A percentile compares a stretch with the other conserved stretches of the same genome.
Conservation (phyloP, 2,329 filamentous ascomycete species). For the Alternaria novae-zelandiae region DNA sequence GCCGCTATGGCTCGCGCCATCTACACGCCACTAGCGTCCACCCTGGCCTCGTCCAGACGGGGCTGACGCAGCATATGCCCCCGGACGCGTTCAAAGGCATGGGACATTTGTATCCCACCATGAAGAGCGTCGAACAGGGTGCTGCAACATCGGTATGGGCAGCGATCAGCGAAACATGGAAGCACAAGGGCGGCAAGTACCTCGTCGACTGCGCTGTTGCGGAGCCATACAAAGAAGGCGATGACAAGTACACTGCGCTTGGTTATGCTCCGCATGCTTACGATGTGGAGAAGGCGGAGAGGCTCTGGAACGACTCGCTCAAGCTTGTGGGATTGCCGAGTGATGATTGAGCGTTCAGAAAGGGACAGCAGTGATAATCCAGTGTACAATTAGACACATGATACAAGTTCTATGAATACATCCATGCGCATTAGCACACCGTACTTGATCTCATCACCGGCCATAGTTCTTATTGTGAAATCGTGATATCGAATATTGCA, state of each 20-base stretch:
- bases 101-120: conserved; percentile 9
- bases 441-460: background rate
- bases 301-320: conserved; percentile 32
- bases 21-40: conserved; percentile 56
- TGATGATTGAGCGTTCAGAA: background rate
- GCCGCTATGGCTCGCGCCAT: conserved; percentile 52
- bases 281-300: conserved; percentile 33
- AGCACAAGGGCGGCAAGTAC: conserved; percentile 57
- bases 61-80: conserved; percentile 22
- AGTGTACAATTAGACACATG: background rate
- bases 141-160: conserved; percentile 58
- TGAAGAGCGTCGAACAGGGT: conserved; percentile 50
- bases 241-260: conserved; percentile 19
- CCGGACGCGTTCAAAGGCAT: background rate
- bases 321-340: conserved; percentile 7
- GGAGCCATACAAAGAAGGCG: background rate
- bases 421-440: background rate
- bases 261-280: conserved; percentile 36
- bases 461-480: background rate
- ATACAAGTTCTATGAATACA: background rate
- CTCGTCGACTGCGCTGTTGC: conserved; percentile 46
- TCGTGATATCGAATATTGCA: background rate
- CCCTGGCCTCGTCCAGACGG: conserved; percentile 56
- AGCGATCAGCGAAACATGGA: conserved; percentile 51
- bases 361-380: background rate